Evolutionary conservation across 2,329 filamentous ascomycete species (phyloP).

Genomic region (Diplodia seriata): DNA sequence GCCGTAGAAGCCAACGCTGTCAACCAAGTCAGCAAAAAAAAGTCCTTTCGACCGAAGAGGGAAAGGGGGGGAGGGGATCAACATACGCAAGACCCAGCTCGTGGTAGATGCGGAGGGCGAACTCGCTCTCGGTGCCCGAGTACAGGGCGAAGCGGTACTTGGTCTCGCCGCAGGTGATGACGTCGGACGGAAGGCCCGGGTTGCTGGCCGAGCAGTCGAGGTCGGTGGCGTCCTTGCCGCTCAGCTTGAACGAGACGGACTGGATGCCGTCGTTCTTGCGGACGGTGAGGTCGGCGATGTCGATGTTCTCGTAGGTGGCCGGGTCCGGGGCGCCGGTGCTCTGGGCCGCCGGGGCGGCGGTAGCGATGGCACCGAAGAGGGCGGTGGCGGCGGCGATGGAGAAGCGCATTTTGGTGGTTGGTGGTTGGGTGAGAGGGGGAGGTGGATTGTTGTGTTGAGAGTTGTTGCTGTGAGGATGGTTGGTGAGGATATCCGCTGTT

Average conservation of each 20-base stretch:
- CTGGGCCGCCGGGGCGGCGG: conserved; percentile 5
- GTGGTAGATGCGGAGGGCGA: conserved; percentile 27
- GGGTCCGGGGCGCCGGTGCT: conserved; percentile 4
- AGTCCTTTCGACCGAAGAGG: too few species aligned
- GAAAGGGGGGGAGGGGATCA: too few species aligned
- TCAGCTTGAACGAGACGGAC: conserved; percentile 24
- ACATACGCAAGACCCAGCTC: conserved; percentile 27
- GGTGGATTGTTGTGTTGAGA: not conserved
- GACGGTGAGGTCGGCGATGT: conserved; percentile 23
- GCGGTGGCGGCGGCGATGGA: conserved; percentile 41
- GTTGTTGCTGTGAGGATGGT: not conserved
- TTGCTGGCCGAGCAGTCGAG: conserved; percentile 18
- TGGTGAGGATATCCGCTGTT: not conserved
- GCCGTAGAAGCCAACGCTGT: conserved; percentile 15
- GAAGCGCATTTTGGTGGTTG: conserved; percentile 49
- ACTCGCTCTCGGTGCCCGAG: conserved; percentile 5
- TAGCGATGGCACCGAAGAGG: conserved; percentile 13
- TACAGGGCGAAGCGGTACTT: conserved; percentile 27
- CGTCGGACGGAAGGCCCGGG: not conserved
- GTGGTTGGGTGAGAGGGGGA: not conserved
- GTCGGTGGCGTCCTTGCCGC: conserved; percentile 9
- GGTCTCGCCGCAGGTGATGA: conserved; percentile 24
- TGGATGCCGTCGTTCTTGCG: conserved; percentile 31
- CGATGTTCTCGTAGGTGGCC: conserved; percentile 19
- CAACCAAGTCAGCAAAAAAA: not conserved